A percentile compares a stretch with the other conserved stretches of the same genome.
phyloP scores from a whole-genome alignment of 2,329 filamentous ascomycete genomes.

The Cladophialophora psammophila region DNA sequence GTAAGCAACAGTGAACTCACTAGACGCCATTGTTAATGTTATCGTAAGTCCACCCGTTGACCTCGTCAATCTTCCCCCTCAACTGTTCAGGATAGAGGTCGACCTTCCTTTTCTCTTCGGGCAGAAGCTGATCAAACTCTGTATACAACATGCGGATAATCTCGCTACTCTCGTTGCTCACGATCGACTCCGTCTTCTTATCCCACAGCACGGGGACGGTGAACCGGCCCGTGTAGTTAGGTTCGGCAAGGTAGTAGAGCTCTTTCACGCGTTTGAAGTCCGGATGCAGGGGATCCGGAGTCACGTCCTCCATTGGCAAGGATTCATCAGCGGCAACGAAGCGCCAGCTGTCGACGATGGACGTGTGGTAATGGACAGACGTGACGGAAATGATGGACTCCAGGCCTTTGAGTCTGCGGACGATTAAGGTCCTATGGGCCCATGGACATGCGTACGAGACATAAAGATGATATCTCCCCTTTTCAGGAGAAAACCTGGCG shows the following conservation, averaged over 20 bases:
- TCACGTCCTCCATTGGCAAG: slow-evolving; percentile 60
- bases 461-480: slow-evolving; percentile 90
- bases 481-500: slow-evolving; percentile 81
- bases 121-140: slow-evolving; percentile 74
- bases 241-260: slow-evolving; percentile 75
- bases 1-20: slow-evolving; percentile 15
- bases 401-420: slow-evolving; percentile 59
- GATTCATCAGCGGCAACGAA: slow-evolving; percentile 69
- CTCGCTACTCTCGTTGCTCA: slow-evolving; percentile 86
- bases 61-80: slow-evolving; percentile 70
- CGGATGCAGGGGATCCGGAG: slow-evolving; percentile 61
- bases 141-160: slow-evolving; percentile 82
- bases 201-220: slow-evolving; percentile 86
- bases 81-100: slow-evolving; percentile 70
- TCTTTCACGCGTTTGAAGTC: slow-evolving; percentile 74
- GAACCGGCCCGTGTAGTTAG: slow-evolving; percentile 74
- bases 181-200: slow-evolving; percentile 74
- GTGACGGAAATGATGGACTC: slow-evolving; percentile 65
- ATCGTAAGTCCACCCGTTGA: slow-evolving; percentile 78
- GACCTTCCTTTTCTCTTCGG: slow-evolving; percentile 61
- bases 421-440: slow-evolving; percentile 63
- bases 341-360: slow-evolving; percentile 70
- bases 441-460: slow-evolving; percentile 93
- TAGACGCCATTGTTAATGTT: slow-evolving; percentile 60
- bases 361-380: slow-evolving; percentile 78